Conservation (phyloP, 768 basidiomycete genomes). For the Kwoniella bestiolae region DNA sequence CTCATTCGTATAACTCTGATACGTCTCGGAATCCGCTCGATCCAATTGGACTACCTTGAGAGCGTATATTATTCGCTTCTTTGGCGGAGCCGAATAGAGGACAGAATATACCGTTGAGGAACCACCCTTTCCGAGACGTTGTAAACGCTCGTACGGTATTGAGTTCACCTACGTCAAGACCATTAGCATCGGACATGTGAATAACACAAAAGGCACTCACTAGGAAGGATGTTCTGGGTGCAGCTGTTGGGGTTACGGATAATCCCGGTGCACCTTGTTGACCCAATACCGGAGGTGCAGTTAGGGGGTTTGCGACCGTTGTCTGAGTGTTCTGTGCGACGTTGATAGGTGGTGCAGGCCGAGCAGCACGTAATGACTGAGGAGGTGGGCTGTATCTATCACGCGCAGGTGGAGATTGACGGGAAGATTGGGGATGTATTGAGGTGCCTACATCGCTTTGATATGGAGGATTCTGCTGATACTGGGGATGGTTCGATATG, state of each 20-base stretch:
- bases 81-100: constrained; percentile 64
- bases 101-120: constrained; percentile 95
- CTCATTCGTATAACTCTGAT: constrained; percentile 94
- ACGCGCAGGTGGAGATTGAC: neutral
- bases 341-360: constrained; percentile 12
- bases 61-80: constrained; percentile 74
- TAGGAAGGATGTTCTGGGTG: constrained; percentile 30
- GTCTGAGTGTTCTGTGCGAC: neutral
- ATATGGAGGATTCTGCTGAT: neutral
- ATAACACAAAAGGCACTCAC: constrained; percentile 30
- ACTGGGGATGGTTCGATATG: neutral
- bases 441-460: neutral
- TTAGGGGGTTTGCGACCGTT: neutral
- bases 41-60: constrained; percentile 91
- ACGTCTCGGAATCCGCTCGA: constrained; percentile 83
- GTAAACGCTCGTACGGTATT: constrained; percentile 78
- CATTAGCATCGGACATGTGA: constrained; percentile 3
- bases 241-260: neutral
- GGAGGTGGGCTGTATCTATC: constrained; percentile 3
- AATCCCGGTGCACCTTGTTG: neutral
- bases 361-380: constrained; percentile 15
- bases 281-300: neutral
- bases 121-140: constrained; percentile 89
- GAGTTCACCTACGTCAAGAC: constrained; percentile 67
- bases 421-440: neutral